These are phyloP conservation scores for Polyporus arcularius DNA, from an alignment of 768 basidiomycete species.

Conservation along the genomic window DNA sequence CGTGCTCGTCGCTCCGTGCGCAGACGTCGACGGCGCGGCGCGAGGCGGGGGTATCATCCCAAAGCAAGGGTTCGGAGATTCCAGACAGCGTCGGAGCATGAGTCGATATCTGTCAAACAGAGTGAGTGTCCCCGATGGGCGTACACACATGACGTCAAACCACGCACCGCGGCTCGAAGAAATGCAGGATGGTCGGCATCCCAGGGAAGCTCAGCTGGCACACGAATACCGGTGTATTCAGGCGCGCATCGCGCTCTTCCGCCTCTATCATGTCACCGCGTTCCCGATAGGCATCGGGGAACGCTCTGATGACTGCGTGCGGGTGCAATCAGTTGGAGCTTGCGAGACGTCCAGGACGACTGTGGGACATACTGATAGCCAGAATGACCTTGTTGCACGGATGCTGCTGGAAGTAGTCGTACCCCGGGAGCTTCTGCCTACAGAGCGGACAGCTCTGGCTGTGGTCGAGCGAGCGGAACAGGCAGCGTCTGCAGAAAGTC, in stretches of 20 bases:
- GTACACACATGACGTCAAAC: background rate
- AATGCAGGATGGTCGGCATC: conserved; percentile 85
- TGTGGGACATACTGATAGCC: conserved; percentile 54
- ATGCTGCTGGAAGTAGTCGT: conserved; percentile 79
- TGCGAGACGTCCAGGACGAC: conserved; percentile 5
- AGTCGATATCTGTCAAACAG: conserved; percentile 67
- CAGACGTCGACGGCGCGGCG: conserved; percentile 31
- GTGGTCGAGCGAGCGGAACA: conserved; percentile 91
- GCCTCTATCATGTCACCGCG: conserved; percentile 64
- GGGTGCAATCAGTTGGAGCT: background rate
- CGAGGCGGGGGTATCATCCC: conserved; percentile 88
- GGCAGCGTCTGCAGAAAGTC: conserved; percentile 91
- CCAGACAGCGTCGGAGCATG: conserved; percentile 95
- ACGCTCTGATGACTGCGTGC: conserved; percentile 62
- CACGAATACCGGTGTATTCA: conserved; percentile 91
- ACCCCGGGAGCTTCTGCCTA: conserved; percentile 72
- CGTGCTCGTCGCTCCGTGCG: conserved; percentile 44
- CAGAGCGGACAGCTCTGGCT: conserved; percentile 82
- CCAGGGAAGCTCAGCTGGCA: conserved; percentile 90
- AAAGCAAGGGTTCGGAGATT: conserved; percentile 73
- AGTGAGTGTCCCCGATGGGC: background rate
- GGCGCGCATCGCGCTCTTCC: conserved; percentile 75
- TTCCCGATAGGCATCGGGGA: conserved; percentile 64
- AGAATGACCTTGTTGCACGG: conserved; percentile 71
- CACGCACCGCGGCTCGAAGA: conserved; percentile 83